A percentile compares a stretch with the other conserved stretches of the same genome.
Evolutionary conservation across 2,329 filamentous ascomycete species (phyloP).

Genomic region (Pseudogymnoascus sp.): DNA sequence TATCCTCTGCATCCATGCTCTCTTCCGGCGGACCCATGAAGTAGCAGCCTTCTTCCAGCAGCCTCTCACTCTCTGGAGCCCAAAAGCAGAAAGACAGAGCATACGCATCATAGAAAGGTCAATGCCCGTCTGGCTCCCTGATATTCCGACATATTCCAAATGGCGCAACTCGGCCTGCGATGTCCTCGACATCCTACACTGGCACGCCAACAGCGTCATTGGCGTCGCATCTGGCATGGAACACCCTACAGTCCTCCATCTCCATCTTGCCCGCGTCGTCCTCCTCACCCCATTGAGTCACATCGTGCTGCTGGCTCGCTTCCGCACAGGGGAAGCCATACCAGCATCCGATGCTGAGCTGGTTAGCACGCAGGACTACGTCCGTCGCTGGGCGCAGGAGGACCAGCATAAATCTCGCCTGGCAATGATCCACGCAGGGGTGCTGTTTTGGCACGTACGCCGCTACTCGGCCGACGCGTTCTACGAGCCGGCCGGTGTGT

Average conservation of each 20-base stretch:
- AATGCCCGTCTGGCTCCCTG: constrained; percentile 37
- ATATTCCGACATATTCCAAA: constrained; percentile 37
- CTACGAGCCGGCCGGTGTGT: constrained; percentile 37
- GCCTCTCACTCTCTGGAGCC: constrained; percentile 37
- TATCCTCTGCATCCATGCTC: constrained; percentile 39
- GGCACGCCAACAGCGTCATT: constrained; percentile 34
- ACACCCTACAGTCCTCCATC: constrained; percentile 34
- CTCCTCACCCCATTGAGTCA: constrained; percentile 30
- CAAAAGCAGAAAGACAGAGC: constrained; percentile 33
- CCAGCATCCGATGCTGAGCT: constrained; percentile 18
- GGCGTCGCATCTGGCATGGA: constrained; percentile 33
- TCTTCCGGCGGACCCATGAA: constrained; percentile 42
- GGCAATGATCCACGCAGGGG: constrained; percentile 45
- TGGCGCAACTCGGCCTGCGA: constrained; percentile 37
- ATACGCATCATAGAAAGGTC: constrained; percentile 15
- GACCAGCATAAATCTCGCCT: constrained; percentile 49
- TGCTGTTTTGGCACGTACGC: constrained; percentile 43
- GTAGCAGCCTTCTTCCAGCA: constrained; percentile 36
- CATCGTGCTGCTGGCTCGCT: constrained; percentile 16
- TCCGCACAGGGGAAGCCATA: constrained; percentile 9
- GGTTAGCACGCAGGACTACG: constrained; percentile 20
- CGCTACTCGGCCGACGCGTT: constrained; percentile 40
- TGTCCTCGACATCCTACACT: constrained; percentile 35
- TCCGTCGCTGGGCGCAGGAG: constrained; percentile 40
- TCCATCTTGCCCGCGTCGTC: constrained; percentile 34